These are phyloP conservation scores for Eimeria acervulina DNA, from an alignment of 169 alveolate species.

Conservation along the genomic window DNA sequence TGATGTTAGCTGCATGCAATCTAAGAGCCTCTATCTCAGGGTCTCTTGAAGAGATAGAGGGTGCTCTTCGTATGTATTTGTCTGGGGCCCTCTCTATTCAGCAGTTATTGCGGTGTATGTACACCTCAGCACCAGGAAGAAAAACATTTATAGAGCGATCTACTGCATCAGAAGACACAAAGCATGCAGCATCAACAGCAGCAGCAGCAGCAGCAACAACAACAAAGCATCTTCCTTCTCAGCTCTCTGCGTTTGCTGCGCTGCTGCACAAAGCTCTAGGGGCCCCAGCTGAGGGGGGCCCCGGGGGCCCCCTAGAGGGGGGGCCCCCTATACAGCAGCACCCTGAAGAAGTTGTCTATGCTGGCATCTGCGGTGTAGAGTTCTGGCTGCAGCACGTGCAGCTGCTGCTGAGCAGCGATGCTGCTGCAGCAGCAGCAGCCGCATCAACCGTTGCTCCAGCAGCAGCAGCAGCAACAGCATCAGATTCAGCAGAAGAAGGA, in stretches of 20 bases:
- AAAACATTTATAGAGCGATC: neutral
- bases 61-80: neutral
- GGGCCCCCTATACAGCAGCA: neutral
- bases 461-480: neutral
- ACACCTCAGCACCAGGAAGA: slow-evolving; percentile 25
- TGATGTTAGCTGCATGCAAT: no score
- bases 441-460: neutral
- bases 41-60: neutral
- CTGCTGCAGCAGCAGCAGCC: neutral
- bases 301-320: no score
- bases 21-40: neutral
- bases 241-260: neutral
- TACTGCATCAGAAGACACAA: no score
- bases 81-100: neutral
- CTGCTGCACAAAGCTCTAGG: neutral
- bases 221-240: neutral
- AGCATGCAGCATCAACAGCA: no score
- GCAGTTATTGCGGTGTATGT: slow-evolving; percentile 9
- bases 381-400: slow-evolving; percentile 59
- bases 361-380: neutral
- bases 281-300: neutral
- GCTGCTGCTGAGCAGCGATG: neutral
- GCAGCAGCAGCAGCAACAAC: neutral
- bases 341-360: neutral
- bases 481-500: no score